Evolutionary conservation across 495 filamentous ascomycete genomes (phyloP), one percentile per base, ranked within the genome.

Genomic region (Sabuloglossum arenarium): DNA sequence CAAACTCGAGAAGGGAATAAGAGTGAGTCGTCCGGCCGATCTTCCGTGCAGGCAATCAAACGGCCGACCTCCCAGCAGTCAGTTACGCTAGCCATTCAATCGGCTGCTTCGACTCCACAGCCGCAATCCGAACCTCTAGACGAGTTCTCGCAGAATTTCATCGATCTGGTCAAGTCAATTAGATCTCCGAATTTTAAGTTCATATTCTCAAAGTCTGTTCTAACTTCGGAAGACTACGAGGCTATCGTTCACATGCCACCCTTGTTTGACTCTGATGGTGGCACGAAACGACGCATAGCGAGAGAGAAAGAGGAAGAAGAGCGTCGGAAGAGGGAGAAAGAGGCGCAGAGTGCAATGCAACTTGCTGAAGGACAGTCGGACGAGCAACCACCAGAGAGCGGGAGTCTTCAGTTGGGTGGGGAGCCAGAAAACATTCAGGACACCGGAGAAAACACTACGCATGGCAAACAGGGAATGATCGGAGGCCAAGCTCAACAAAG

Each of bases 371-470:
- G 49, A 30, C 58, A 45, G 14, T 34, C 49, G 14, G 67, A 72
- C 10, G 69, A 70, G 39, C 74, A 78, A 47, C 78, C 79, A 47
- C 78, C 79, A 2, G 86, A 87, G 63, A 86, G 82, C 64, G 86
- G 88, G 11, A 96, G 89, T 63, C 73, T 93, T 32, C 87, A 90
- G 55, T 74, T 96, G 19, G 89, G 89, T 54, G 89, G 89, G 9
- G 88, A 94, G 61, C 88, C 88, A 0, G 89, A 96, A 61, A 87
- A 87, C 60, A 61, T 63, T 9, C 70, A 73, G 45, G 67, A 67
- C 9, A 62, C 68, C 0, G 74, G 76, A 57, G 77, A 78, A 12
- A 28, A n/a, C 16, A 11, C 28, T 16, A 19, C 47, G 14, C 25
- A 27, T 29, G 70, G 67, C 43, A 63, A 62, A 46, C 29, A 25